These are phyloP conservation scores for Candida ortonii DNA, from an alignment of 805 yeast genomes.

Conservation along the genomic window DNA sequence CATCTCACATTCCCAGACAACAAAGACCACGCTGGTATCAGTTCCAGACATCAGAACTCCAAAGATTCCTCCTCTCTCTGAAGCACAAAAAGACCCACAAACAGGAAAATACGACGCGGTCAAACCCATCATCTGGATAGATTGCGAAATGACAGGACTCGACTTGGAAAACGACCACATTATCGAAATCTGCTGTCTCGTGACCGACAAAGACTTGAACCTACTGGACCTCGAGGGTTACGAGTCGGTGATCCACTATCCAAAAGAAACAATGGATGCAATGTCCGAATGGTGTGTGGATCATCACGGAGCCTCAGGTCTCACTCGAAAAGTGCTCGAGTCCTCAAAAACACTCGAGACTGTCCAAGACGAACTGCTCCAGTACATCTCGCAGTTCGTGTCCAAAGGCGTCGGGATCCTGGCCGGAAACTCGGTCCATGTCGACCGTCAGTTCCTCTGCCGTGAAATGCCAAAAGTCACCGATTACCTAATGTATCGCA, in stretches of 20 bases:
- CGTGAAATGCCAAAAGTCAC: conserved; percentile 76
- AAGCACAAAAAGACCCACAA: too few relatives aligned
- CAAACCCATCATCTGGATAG: conserved; percentile 79
- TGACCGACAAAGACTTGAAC: conserved; percentile 81
- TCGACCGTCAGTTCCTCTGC: conserved; percentile 83
- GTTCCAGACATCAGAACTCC: conserved; percentile 4
- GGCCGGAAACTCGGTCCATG: conserved; percentile 91
- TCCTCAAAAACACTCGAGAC: conserved; percentile 50
- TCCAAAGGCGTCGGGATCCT: conserved; percentile 61
- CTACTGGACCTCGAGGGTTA: conserved; percentile 68
- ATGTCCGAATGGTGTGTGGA: conserved; percentile 89
- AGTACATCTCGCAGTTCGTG: conserved; percentile 56
- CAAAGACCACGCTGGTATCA: conserved; percentile 4
- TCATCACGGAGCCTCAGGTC: conserved; percentile 78
- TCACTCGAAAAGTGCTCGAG: conserved; percentile 65
- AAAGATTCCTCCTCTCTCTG: too few relatives aligned
- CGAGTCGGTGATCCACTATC: conserved; percentile 76
- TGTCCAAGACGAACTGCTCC: conserved; percentile 65
- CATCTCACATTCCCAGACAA: neutral
- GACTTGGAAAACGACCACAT: conserved; percentile 78
- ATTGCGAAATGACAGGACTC: conserved; percentile 98
- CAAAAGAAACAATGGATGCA: conserved; percentile 53
- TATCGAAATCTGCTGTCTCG: conserved; percentile 85
- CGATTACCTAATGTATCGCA: conserved; percentile 64
- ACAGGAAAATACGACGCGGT: conserved; percentile 16